These are phyloP conservation scores for Juglanconis juglandina DNA, from an alignment of 2,329 filamentous ascomycete species.

Conservation along the genomic window DNA sequence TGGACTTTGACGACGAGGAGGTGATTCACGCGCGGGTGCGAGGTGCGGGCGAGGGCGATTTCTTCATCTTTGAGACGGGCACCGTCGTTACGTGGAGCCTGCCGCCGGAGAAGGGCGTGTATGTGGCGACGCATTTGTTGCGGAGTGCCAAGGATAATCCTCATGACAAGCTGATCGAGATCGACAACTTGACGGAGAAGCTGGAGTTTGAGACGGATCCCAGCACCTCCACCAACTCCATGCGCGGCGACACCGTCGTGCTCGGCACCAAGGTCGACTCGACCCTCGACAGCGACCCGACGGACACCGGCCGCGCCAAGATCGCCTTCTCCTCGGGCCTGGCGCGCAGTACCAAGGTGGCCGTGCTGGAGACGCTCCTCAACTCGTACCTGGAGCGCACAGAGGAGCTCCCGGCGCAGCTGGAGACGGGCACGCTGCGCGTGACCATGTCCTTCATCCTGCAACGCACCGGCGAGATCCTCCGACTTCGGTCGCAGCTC, in stretches of 20 bases:
- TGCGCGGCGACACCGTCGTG: slow-evolving; percentile 85
- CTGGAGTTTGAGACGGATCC: slow-evolving; percentile 81
- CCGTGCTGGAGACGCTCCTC: slow-evolving; percentile 80
- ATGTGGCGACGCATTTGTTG: slow-evolving; percentile 68
- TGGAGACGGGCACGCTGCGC: slow-evolving; percentile 53
- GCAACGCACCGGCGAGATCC: slow-evolving; percentile 87
- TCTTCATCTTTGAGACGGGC: slow-evolving; percentile 94
- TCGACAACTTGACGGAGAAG: slow-evolving; percentile 58
- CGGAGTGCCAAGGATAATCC: slow-evolving; percentile 72
- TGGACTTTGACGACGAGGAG: slow-evolving; percentile 58
- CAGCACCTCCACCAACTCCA: slow-evolving; percentile 66
- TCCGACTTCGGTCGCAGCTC: slow-evolving; percentile 83
- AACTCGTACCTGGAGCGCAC: slow-evolving; percentile 85
- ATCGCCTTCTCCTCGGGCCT: slow-evolving; percentile 95
- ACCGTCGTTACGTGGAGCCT: slow-evolving; percentile 92
- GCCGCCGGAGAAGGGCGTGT: slow-evolving; percentile 67
- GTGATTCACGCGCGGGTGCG: slow-evolving; percentile 61
- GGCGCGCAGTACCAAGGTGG: slow-evolving; percentile 88
- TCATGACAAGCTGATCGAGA: slow-evolving; percentile 69
- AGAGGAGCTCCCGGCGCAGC: slow-evolving; percentile 71
- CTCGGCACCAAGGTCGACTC: slow-evolving; percentile 69
- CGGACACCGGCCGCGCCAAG: slow-evolving; percentile 62
- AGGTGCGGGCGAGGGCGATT: slow-evolving; percentile 67
- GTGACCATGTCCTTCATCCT: slow-evolving; percentile 72
- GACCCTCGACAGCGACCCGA: slow-evolving; percentile 37